phyloP scores from a whole-genome alignment of 2,329 filamentous ascomycete genomes.

The Colletotrichum tropicale region DNA sequence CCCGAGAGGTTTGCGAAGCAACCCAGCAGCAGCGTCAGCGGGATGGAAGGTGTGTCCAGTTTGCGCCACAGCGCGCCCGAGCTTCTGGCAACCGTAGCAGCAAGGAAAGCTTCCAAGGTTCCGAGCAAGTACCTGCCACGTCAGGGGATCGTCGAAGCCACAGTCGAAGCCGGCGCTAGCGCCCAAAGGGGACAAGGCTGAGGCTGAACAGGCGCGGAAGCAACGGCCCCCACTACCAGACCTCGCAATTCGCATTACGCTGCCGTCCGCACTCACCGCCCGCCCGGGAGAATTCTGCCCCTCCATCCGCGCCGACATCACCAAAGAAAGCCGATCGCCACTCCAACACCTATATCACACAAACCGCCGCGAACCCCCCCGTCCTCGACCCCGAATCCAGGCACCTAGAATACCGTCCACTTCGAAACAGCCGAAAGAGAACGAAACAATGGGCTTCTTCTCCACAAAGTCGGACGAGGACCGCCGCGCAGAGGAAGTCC shows the following conservation, averaged over 20 bases:
- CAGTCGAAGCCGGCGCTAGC: background rate
- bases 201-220: background rate
- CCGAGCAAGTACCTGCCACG: background rate
- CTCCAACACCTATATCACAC: background rate
- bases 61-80: background rate
- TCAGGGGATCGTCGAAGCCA: background rate
- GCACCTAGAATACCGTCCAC: background rate
- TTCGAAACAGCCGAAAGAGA: background rate
- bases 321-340: background rate
- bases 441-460: slow-evolving; percentile 53
- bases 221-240: background rate
- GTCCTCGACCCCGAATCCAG: fast-evolving
- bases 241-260: background rate
- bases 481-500: slow-evolving; percentile 59
- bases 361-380: background rate
- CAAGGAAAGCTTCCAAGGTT: background rate
- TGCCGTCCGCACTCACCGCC: background rate
- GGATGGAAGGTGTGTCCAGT: background rate
- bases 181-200: background rate
- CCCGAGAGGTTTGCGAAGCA: background rate
- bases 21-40: background rate
- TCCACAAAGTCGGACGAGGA: slow-evolving; percentile 40
- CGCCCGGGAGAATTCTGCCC: background rate
- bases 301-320: background rate
- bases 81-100: background rate